phyloP scores from a whole-genome alignment of 2,329 filamentous ascomycete genomes.

The Raffaelea albimanens region DNA sequence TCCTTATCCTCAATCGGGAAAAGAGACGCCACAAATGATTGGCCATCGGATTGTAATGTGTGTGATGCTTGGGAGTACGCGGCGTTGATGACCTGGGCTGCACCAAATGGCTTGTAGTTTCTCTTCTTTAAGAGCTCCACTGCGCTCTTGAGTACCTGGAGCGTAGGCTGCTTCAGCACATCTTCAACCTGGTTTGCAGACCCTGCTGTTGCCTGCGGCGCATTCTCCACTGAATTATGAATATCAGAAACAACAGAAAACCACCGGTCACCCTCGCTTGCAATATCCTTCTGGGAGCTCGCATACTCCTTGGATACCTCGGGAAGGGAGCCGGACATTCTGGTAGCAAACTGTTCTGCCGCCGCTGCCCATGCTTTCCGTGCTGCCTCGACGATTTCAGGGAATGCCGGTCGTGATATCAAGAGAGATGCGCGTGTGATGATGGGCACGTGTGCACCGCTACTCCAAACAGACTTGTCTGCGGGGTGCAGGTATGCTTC shows the following conservation, averaged over 20 bases:
- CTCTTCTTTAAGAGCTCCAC: slow-evolving; percentile 35
- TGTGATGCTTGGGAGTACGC: slow-evolving; percentile 30
- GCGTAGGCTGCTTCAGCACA: slow-evolving; percentile 19
- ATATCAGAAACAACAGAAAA: slow-evolving; percentile 47
- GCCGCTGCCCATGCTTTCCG: slow-evolving; percentile 52
- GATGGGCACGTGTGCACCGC: slow-evolving; percentile 23
- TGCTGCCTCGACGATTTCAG: slow-evolving; percentile 38
- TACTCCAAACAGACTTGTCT: slow-evolving; percentile 27
- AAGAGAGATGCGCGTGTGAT: slow-evolving; percentile 39
- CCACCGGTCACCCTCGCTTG: slow-evolving; percentile 58
- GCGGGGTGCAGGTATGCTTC: slow-evolving; percentile 42
- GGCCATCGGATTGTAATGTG: slow-evolving; percentile 26
- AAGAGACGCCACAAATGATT: slow-evolving; percentile 28
- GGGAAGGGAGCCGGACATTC: slow-evolving; percentile 66
- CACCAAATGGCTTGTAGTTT: slow-evolving; percentile 49
- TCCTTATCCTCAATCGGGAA: slow-evolving; percentile 42
- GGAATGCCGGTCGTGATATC: slow-evolving; percentile 28
- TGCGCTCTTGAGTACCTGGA: slow-evolving; percentile 19
- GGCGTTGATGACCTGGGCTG: slow-evolving; percentile 35
- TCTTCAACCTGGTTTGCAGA: slow-evolving; percentile 10
- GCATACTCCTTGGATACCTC: slow-evolving; percentile 72
- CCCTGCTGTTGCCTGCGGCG: slow-evolving; percentile 1
- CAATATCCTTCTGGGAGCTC: slow-evolving; percentile 60
- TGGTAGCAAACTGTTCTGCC: slow-evolving; percentile 51
- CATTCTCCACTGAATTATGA: slow-evolving; percentile 14